Conservation (phyloP, 1,139 yeast genomes). For the Dujonia santamariae region DNA sequence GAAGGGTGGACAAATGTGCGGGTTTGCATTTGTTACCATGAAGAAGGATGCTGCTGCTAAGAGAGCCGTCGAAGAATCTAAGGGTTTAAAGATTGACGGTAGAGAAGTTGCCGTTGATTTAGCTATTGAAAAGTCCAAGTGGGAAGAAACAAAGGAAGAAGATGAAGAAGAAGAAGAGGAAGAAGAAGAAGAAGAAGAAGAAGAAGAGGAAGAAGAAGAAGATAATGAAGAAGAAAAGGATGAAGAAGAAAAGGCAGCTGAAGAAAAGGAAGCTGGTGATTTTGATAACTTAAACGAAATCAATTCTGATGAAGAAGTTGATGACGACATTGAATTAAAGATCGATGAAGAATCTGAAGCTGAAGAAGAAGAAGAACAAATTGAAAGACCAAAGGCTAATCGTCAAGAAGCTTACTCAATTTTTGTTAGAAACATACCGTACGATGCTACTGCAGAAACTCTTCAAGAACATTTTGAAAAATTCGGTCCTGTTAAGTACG, state of each 20-base stretch:
- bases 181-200: conserved; percentile 24
- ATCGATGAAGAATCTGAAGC: conserved; percentile 21
- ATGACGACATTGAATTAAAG: conserved; percentile 22
- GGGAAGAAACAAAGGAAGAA: conserved; percentile 49
- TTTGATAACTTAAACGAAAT: conserved; percentile 8
- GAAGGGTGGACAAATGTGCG: conserved; percentile 85
- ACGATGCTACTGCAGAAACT: conserved; percentile 83
- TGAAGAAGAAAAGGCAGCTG: conserved; percentile 30
- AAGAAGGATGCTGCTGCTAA: conserved; percentile 75
- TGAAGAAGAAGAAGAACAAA: conserved; percentile 28
- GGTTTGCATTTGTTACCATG: conserved; percentile 95
- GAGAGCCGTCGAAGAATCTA: conserved; percentile 70
- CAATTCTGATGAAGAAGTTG: conserved; percentile 25
- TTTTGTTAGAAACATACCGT: conserved; percentile 90
- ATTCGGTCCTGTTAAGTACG: conserved; percentile 89
- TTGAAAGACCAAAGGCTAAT: conserved; percentile 43
- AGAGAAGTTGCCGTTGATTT: conserved; percentile 93
- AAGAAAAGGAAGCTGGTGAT: conserved; percentile 31
- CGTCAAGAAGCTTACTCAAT: conserved; percentile 68
- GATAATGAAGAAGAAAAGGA: conserved; percentile 20
- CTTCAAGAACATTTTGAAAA: conserved; percentile 72
- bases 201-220: conserved; percentile 23
- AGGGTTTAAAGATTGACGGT: conserved; percentile 79
- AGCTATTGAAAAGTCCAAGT: conserved; percentile 83
- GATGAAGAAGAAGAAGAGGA: conserved; percentile 42